phyloP scores from a whole-genome alignment of 108 stramenopile genomes.

The Stephanodiscus minutulus region DNA sequence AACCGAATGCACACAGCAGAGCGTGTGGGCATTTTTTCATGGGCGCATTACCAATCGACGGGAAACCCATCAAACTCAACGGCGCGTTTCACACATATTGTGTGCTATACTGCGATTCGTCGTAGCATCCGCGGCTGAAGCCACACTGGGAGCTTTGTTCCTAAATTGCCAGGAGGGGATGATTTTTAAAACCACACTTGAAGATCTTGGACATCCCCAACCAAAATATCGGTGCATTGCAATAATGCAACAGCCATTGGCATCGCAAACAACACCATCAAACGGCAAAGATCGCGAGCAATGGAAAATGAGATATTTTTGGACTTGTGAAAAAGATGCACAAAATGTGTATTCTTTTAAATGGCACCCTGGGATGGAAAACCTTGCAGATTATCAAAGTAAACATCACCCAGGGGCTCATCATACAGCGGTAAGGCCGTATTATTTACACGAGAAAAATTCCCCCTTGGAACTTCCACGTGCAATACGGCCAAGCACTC shows the following conservation, averaged over 20 bases:
- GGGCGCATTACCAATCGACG: no score
- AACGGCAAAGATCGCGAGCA: neutral
- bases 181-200: neutral
- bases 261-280: neutral
- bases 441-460: neutral
- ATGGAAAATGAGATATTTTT: constrained; percentile 7
- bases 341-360: neutral
- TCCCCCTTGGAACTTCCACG: neutral
- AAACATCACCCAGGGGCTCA: neutral
- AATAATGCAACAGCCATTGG: neutral
- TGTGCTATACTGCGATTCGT: neutral
- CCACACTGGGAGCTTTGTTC: neutral
- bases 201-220: neutral
- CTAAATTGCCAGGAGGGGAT: neutral
- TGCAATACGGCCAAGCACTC: neutral
- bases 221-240: neutral
- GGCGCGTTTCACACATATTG: neutral
- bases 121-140: neutral
- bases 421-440: neutral
- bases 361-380: neutral
- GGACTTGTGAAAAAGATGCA: neutral
- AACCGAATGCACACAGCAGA: no score
- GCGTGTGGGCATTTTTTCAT: no score
- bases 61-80: neutral
- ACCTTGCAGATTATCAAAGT: neutral